A percentile compares a stretch with the other conserved stretches of the same genome.
These are phyloP conservation scores for Sideroxylon spinosum DNA, from an alignment of 179 eudicot species.

Conservation along the genomic window DNA sequence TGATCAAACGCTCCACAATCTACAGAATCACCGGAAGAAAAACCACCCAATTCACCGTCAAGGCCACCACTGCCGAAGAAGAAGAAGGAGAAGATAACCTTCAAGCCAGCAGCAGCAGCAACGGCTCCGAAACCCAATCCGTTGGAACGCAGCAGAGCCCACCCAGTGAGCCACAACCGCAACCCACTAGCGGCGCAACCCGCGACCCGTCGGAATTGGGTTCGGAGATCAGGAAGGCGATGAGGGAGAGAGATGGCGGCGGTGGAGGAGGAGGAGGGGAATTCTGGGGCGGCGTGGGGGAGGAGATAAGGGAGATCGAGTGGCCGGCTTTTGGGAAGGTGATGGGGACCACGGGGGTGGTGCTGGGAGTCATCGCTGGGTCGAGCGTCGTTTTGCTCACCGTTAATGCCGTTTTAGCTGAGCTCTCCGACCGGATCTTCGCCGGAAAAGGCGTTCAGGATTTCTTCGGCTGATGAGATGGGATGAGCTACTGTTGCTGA, in stretches of 20 bases:
- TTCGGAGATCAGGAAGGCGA: slow-evolving; percentile 34
- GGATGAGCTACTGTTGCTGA: no score
- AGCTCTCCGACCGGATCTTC: slow-evolving; percentile 73
- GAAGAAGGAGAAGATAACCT: neutral
- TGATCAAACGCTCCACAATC: neutral
- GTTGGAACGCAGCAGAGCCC: neutral
- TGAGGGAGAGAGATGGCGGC: slow-evolving; percentile 30
- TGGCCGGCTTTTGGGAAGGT: slow-evolving; percentile 58
- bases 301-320: slow-evolving; percentile 52
- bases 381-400: slow-evolving; percentile 88
- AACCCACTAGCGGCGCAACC: slow-evolving; percentile 2
- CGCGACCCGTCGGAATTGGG: slow-evolving; percentile 28
- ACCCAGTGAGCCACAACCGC: neutral
- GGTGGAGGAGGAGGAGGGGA: slow-evolving; percentile 15
- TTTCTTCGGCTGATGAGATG: slow-evolving; percentile 50
- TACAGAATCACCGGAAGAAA: neutral
- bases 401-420: slow-evolving; percentile 80
- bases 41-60: neutral
- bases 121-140: neutral
- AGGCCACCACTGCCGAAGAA: neutral
- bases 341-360: slow-evolving; percentile 68
- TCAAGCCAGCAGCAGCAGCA: neutral
- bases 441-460: slow-evolving; percentile 92
- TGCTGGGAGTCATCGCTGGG: slow-evolving; percentile 77
- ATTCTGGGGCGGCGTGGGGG: slow-evolving; percentile 40